These are phyloP conservation scores for Penicillium sumatraense DNA, from an alignment of 2,329 filamentous ascomycete genomes.

Conservation along the genomic window DNA sequence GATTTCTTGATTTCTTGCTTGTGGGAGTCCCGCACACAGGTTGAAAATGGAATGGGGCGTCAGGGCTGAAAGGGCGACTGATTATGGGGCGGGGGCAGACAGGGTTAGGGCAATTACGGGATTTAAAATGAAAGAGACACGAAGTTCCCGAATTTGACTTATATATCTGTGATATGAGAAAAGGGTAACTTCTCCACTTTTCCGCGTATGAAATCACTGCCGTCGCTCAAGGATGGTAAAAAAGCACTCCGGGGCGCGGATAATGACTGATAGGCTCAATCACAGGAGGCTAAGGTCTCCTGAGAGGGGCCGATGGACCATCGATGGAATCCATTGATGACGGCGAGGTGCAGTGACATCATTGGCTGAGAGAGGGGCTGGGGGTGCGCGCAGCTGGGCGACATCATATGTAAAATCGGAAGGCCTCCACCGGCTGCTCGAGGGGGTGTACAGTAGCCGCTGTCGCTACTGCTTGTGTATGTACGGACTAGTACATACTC, in stretches of 20 bases:
- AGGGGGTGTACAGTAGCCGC: neutral
- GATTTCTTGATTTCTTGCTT: neutral
- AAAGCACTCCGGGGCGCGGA: constrained; percentile 6
- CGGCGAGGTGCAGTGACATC: constrained; percentile 25
- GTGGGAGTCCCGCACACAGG: constrained; percentile 6
- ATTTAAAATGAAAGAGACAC: neutral
- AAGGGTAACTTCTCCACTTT: neutral
- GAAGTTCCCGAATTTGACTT: constrained; percentile 6
- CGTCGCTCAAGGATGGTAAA: constrained; percentile 20
- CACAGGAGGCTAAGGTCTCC: constrained; percentile 8
- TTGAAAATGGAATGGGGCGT: constrained; percentile 4
- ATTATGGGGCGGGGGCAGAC: constrained; percentile 15
- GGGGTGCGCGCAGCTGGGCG: constrained; percentile 8
- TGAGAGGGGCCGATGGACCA: constrained; percentile 12
- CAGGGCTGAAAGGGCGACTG: constrained; percentile 4
- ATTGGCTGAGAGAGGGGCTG: constrained; percentile 23
- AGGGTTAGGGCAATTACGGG: constrained; percentile 17
- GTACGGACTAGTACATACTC: too few relatives aligned
- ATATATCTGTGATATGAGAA: constrained; percentile 19
- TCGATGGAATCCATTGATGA: constrained; percentile 12
- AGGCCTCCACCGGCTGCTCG: constrained; percentile 7
- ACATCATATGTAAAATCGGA: constrained; percentile 24
- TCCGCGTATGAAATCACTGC: constrained; percentile 21
- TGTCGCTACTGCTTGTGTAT: neutral
- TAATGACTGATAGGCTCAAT: constrained; percentile 16